Evolutionary conservation across 2,329 filamentous ascomycete genomes (phyloP).

Genomic region (Talaromyces islandicus): DNA sequence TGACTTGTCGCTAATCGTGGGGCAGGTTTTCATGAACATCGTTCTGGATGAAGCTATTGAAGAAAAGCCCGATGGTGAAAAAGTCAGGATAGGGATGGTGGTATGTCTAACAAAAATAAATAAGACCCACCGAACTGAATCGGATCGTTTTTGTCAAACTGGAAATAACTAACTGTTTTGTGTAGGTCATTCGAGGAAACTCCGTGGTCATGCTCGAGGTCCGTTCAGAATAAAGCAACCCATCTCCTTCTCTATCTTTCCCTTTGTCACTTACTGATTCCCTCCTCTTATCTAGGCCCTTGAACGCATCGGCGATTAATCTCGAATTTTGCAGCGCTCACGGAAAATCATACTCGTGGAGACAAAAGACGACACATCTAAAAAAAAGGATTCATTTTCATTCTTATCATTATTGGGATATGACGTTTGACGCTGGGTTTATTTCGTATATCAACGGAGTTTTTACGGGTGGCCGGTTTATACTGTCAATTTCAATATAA

Average conservation of each 20-base stretch:
- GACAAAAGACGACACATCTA: background rate
- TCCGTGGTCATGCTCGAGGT: constrained; percentile 97
- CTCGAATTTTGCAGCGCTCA: background rate
- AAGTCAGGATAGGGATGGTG: constrained; percentile 85
- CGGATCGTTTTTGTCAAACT: background rate
- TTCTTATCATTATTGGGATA: background rate
- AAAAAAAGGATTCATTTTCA: background rate
- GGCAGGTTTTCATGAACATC: constrained; percentile 92
- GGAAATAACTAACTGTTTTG: background rate
- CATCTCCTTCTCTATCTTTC: background rate
- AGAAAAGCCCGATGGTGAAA: constrained; percentile 87
- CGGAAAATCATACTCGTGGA: background rate
- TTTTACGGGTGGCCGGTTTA: constrained; percentile 5
- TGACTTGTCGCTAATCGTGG: background rate
- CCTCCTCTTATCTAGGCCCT: constrained; percentile 24
- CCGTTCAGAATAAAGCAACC: constrained; percentile 3
- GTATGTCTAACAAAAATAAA: constrained; percentile 49
- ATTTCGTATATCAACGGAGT: constrained; percentile 9
- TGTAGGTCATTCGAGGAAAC: constrained; percentile 87
- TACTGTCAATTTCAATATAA: background rate
- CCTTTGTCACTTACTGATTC: background rate
- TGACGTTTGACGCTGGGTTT: background rate
- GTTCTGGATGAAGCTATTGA: constrained; percentile 95
- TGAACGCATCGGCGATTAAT: constrained; percentile 40
- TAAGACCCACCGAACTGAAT: no score